Base-by-base conservation (phyloP, 371 early-diverging fungal genomes). In the Umbelopsis sp. region DNA sequence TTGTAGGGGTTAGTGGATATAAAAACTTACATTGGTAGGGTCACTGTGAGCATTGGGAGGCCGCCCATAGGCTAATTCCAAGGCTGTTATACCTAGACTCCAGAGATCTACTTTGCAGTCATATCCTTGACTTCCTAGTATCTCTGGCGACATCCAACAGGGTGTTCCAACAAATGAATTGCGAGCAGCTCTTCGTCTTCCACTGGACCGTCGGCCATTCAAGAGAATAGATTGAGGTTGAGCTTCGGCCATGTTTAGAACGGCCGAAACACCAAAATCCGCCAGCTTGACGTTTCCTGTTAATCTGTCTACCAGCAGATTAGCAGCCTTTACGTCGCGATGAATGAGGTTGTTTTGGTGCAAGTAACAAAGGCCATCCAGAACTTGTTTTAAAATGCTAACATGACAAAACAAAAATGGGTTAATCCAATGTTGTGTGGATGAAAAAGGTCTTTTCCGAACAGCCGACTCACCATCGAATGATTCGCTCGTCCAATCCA, bases 271-370 rank as follows among this genome's bases (percentile, higher is more conserved):
- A 35, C 83, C 83, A 71, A 83, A 83, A 70, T 83, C 83, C n/a
- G 81, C 80, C 29, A 83, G 65, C 44, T 74, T 80, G 8, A 83
- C 76, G 24, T 71, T 68, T 1, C 83, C 83, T 22, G 75, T 73
- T 50, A 74, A 89, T 46, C 95, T 96, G 70, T 92, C 88, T 44
- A 99, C 74, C 50, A 98, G 81, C 50, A 99, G 85, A 78, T 99
- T 99, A 74, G 71, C 83, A 84, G 94, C 91, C 83, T 99, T 99
- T 69, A 99, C 93, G 73, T 99, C 99, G 37, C 99, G 89, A 72
- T 99, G 99, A 65, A 99, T 95, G 63, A 99, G 93, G 14, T 90
- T 90, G 48, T 90, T 91, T 63, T 89, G 89, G 75, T 99, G 98
- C 35, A 99, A 84, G 77, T 98, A 99, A 16, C 87, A 86, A 32